Conservation (phyloP, 495 filamentous ascomycete genomes). For the Lophium mytilinum region DNA sequence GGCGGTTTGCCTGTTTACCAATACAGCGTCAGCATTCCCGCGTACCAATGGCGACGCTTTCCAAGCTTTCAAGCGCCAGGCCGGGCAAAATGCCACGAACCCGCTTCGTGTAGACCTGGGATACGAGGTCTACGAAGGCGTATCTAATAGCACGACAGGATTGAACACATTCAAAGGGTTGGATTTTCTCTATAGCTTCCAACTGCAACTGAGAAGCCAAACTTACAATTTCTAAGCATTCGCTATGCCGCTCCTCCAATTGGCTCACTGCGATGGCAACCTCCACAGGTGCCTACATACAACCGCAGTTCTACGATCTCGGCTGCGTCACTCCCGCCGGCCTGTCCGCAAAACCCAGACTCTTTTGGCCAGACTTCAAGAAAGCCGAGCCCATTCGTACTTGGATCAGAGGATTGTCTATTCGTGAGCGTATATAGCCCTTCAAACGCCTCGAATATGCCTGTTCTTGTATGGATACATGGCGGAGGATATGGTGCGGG, state of each 20-base stretch:
- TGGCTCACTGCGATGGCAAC: conserved; percentile 24
- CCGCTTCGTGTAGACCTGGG: conserved; percentile 9
- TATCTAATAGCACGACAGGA: conserved; percentile 2
- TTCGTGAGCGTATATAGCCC: conserved; percentile 26
- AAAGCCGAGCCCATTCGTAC: conserved; percentile 17
- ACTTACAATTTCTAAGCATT: conserved; percentile 1
- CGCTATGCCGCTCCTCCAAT: conserved; percentile 14
- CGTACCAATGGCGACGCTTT: too few relatives aligned
- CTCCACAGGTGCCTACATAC: conserved; percentile 21
- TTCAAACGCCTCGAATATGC: conserved; percentile 7
- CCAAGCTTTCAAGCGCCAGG: too few relatives aligned
- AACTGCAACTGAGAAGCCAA: not conserved
- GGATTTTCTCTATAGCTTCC: not conserved
- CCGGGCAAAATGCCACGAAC: too few relatives aligned
- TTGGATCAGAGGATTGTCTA: conserved; percentile 24
- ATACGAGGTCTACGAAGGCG: conserved; percentile 14
- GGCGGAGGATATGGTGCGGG: conserved; percentile 20
- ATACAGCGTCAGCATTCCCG: too few relatives aligned
- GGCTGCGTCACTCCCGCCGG: conserved; percentile 1
- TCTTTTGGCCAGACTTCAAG: not conserved
- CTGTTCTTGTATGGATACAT: conserved; percentile 26
- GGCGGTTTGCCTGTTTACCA: too few relatives aligned
- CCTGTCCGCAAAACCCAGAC: conserved; percentile 2
- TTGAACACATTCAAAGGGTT: conserved; percentile 20
- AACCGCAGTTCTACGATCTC: conserved; percentile 11